Percentiles rank a stretch among this genome's conserved stretches.
Evolutionary conservation across 768 basidiomycete species (phyloP).

Genomic region (Lentinus brumalis): DNA sequence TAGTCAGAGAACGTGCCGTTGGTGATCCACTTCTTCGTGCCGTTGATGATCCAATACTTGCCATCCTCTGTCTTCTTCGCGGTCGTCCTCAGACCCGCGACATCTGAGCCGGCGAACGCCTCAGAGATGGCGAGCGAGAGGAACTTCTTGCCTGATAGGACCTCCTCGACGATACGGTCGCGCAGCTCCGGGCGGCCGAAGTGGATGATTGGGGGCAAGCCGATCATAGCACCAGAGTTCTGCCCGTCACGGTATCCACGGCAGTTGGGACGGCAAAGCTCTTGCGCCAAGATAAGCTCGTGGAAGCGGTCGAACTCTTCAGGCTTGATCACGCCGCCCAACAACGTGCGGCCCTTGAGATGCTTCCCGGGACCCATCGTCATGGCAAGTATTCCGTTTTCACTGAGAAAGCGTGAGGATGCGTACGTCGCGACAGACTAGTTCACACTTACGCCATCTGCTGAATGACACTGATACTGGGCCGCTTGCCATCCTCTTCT

Average conservation of each 20-base stretch:
- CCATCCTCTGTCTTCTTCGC: conserved; percentile 83
- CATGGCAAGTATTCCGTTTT: conserved; percentile 83
- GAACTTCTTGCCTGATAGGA: conserved; percentile 77
- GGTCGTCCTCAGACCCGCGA: conserved; percentile 74
- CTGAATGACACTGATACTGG: conserved; percentile 74
- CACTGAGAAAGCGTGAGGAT: conserved; percentile 38
- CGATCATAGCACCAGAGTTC: conserved; percentile 77
- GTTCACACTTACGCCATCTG: conserved; percentile 66
- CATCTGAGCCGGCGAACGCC: conserved; percentile 86
- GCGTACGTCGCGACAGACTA: not conserved
- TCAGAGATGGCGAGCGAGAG: conserved; percentile 89
- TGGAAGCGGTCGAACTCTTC: conserved; percentile 93
- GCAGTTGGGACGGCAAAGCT: conserved; percentile 65
- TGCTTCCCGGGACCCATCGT: conserved; percentile 90
- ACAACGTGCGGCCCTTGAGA: conserved; percentile 73
- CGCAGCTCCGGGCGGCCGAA: conserved; percentile 69
- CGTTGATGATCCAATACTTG: conserved; percentile 83
- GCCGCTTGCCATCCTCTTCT: conserved; percentile 90
- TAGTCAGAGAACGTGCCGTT: conserved; percentile 61
- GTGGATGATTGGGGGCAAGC: conserved; percentile 83
- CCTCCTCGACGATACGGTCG: conserved; percentile 58
- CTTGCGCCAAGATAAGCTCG: conserved; percentile 81
- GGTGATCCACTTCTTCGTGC: conserved; percentile 89
- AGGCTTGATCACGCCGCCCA: conserved; percentile 74
- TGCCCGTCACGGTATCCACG: conserved; percentile 85